Evolutionary conservation across 495 filamentous ascomycete species (phyloP).

Genomic region (Elaphomyces granulatus): DNA sequence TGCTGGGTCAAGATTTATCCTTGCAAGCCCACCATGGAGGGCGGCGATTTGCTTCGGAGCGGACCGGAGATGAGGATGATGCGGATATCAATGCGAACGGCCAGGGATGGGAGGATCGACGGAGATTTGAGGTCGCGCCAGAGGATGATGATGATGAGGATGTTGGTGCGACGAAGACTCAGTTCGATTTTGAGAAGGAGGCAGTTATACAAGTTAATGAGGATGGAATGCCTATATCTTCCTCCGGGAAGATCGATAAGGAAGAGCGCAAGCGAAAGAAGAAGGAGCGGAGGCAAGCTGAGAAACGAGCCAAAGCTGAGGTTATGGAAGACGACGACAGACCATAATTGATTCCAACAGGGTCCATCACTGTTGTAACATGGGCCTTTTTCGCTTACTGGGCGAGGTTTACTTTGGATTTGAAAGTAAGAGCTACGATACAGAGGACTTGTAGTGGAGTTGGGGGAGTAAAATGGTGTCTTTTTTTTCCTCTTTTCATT

Average conservation of each 20-base stretch:
- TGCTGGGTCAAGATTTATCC: slow-evolving; percentile 34
- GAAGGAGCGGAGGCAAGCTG: slow-evolving; percentile 32
- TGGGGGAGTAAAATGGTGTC: slow-evolving; percentile 4
- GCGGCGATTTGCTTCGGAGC: slow-evolving; percentile 8
- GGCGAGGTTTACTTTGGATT: no score
- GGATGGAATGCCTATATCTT: slow-evolving; percentile 3
- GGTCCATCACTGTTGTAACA: no score
- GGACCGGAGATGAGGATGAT: slow-evolving; percentile 5
- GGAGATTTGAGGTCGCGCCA: slow-evolving; percentile 35
- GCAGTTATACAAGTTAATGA: slow-evolving; percentile 10
- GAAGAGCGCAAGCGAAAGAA: slow-evolving; percentile 36
- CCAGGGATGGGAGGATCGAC: slow-evolving; percentile 37
- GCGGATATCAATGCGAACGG: slow-evolving; percentile 12
- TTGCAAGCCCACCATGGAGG: slow-evolving; percentile 15
- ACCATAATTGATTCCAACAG: no score
- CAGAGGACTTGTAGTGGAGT: slow-evolving; percentile 6
- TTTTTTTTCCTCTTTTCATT: slow-evolving; percentile 11
- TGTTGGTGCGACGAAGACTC: slow-evolving; percentile 8
- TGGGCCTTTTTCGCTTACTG: no score
- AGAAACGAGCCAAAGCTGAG: slow-evolving; percentile 30
- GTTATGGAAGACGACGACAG: no score
- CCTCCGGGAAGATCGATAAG: slow-evolving; percentile 22
- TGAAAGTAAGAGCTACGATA: slow-evolving; percentile 19
- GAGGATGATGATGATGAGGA: slow-evolving; percentile 14
- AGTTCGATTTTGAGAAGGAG: slow-evolving; percentile 7